Evolutionary conservation across 257 asterid species (phyloP).

Genomic region (Buddleja alternifolia): DNA sequence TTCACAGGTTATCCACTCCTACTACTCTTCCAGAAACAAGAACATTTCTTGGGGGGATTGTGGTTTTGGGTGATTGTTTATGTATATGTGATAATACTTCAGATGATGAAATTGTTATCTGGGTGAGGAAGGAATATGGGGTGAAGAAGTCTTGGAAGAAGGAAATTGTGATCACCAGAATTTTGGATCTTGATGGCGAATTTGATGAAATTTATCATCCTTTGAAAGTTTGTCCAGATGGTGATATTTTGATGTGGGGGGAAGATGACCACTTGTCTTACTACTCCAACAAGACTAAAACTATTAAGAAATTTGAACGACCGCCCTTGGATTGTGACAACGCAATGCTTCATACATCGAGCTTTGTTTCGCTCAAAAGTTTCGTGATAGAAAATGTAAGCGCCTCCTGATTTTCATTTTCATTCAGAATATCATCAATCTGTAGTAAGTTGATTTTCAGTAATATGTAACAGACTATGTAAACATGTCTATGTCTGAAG

Average conservation of each 20-base stretch:
- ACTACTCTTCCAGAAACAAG: neutral
- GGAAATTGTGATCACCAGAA: slow-evolving; percentile 29
- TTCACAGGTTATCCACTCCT: slow-evolving; percentile 20
- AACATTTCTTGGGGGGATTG: neutral
- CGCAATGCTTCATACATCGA: slow-evolving; percentile 29
- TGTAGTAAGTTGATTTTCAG: no score
- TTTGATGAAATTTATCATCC: slow-evolving; percentile 21
- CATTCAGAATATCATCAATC: no score
- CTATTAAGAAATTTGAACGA: neutral
- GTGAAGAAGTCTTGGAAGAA: slow-evolving; percentile 42
- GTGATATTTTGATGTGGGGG: slow-evolving; percentile 46
- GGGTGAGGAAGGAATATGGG: slow-evolving; percentile 56
- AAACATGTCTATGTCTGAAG: no score
- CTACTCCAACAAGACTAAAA: slow-evolving; percentile 29
- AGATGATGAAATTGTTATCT: slow-evolving; percentile 34
- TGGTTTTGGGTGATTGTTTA: slow-evolving; percentile 24
- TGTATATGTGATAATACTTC: slow-evolving; percentile 38
- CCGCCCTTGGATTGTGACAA: neutral
- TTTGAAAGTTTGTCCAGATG: slow-evolving; percentile 42
- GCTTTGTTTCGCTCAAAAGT: slow-evolving; percentile 42
- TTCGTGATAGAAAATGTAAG: slow-evolving; percentile 17
- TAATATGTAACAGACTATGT: no score
- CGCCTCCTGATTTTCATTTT: slow-evolving; percentile 12
- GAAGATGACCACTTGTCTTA: slow-evolving; percentile 34
- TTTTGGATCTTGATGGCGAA: slow-evolving; percentile 4